Evolutionary conservation across 345 rosid genomes (phyloP).

Genomic region (Lepidium aucheri): DNA sequence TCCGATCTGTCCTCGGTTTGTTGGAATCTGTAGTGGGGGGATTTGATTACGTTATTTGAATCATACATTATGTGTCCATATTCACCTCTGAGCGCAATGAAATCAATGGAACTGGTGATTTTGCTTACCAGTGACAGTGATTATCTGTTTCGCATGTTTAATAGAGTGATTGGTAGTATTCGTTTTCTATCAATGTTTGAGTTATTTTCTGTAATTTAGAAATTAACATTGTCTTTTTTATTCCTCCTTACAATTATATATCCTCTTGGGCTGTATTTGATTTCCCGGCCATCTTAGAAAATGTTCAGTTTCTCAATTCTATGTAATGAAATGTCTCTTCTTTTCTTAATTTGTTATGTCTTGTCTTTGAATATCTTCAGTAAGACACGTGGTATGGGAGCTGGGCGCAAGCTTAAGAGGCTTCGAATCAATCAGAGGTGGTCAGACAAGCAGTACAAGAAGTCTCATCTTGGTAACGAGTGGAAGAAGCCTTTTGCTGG

Average conservation of each 20-base stretch:
- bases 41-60: neutral
- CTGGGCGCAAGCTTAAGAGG: constrained; percentile 66
- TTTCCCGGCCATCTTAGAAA: neutral
- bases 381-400: constrained; percentile 63
- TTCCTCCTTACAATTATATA: neutral
- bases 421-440: constrained; percentile 82
- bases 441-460: constrained; percentile 90
- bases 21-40: neutral
- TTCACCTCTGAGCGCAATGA: neutral
- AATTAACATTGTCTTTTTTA: neutral
- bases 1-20: neutral
- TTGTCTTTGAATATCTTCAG: constrained; percentile 8
- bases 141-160: neutral
- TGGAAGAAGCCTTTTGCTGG: constrained; percentile 79
- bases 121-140: neutral
- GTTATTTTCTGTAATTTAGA: neutral
- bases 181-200: neutral
- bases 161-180: neutral
- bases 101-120: neutral
- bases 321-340: neutral
- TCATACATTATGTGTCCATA: neutral
- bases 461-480: constrained; percentile 77
- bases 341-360: neutral
- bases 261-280: neutral
- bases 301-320: neutral